Evolutionary conservation across 2,329 filamentous ascomycete species (phyloP).

Genomic region (Fusarium acutatum): DNA sequence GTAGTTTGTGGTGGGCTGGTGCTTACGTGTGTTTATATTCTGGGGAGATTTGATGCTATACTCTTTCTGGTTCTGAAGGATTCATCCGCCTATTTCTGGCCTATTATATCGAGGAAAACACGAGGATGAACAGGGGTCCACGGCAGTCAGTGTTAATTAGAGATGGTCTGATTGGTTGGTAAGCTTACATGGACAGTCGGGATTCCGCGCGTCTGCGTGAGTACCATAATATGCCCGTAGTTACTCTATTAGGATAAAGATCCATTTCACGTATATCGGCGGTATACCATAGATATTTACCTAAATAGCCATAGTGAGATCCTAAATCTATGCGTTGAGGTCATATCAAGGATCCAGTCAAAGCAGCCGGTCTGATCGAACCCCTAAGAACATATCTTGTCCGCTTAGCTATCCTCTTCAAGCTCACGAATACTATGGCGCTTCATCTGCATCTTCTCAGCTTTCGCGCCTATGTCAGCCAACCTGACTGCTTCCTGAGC

Average conservation of each 20-base stretch:
- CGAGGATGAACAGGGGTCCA: background rate
- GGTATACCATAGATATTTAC: background rate
- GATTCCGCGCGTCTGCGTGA: background rate
- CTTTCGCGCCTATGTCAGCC: constrained; percentile 15
- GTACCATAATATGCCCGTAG: background rate
- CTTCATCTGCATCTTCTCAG: background rate
- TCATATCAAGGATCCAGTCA: too few species aligned
- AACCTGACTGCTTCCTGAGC: constrained; percentile 47
- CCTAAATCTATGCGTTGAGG: background rate
- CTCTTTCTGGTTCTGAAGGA: background rate
- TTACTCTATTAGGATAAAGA: background rate
- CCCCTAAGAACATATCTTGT: background rate
- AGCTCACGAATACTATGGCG: background rate
- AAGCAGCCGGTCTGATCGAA: fast-evolving
- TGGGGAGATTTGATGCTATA: background rate
- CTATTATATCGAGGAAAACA: background rate
- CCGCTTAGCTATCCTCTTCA: background rate
- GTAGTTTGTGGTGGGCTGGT: background rate
- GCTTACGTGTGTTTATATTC: background rate
- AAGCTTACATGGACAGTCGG: background rate
- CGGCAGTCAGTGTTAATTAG: background rate
- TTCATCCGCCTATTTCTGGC: background rate
- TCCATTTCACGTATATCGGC: background rate
- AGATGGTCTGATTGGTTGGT: background rate
- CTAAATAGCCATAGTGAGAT: too few species aligned